Evolutionary conservation across 805 yeast species (phyloP), one percentile per base, ranked within the genome.

Genomic region (Saturnispora zaruensis): DNA sequence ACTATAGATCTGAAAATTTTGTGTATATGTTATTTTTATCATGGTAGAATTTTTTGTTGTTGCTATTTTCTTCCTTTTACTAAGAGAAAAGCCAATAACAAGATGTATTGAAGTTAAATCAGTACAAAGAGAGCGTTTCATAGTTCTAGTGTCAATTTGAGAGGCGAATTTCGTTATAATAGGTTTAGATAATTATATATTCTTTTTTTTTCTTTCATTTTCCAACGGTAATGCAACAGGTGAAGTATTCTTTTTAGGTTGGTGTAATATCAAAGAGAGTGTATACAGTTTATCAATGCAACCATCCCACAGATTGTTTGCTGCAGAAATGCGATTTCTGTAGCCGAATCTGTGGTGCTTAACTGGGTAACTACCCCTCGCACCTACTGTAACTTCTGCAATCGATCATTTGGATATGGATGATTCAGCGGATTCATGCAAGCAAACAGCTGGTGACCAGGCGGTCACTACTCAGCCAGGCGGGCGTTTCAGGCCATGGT

Each of bases 321-420:
- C 37, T 23, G 5, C 16, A 14, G 11, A 9, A 11, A 20, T 16
- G 2, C 11, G 9, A 4, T 6, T 4, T 8, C 37, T n/a, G 7
- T 25, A n/a, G 14, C 20, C 45, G 24, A 41, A 23, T n/a, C 23
- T 37, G 16, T 21, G 45, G 40, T 32, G 45, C 42, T 47, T 41
- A 33, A 40, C 21, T 26, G 50, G 50, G 50, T 25, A 47, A 41
- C 45, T 41, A 47, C 50, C 50, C 50, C 50, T 47, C 45, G 49
- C 49, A 46, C 49, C 49, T 46, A 46, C 38, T 46, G 40, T 25
- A 46, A 46, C 47, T 21, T 26, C 16, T 37, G 36, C 41, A 45
- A 30, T 30, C 40, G 23, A 36, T 18, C 40, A 36, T 36, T 36
- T 8, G 21, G 18, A 28, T 28, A 28, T 6, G 21, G 40, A 20